Conservation (phyloP, 192 early-diverging fungal genomes). For the Umbelopsis vinacea region DNA sequence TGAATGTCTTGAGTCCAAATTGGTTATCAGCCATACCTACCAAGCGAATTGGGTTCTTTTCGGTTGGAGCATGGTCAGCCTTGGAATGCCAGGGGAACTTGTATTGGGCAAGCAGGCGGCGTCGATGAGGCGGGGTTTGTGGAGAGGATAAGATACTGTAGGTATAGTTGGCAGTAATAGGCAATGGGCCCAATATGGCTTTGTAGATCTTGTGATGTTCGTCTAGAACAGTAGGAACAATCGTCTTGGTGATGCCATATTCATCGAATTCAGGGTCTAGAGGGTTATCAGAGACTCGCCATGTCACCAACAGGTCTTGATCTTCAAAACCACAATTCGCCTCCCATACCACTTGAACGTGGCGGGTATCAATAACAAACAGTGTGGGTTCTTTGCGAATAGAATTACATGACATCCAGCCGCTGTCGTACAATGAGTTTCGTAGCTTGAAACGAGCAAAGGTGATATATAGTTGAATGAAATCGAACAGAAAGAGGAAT, state of each 20-base stretch:
- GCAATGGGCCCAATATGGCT: constrained; percentile 38
- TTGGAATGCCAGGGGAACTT: constrained; percentile 38
- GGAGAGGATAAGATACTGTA: constrained; percentile 32
- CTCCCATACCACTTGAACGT: constrained; percentile 60
- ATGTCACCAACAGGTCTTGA: constrained; percentile 47
- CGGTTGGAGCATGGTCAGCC: not conserved
- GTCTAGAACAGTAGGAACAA: constrained; percentile 37
- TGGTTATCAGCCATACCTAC: constrained; percentile 53
- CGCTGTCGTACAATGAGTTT: constrained; percentile 52
- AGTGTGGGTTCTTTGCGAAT: constrained; percentile 59
- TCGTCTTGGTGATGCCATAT: not conserved
- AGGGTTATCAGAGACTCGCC: constrained; percentile 32
- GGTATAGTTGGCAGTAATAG: constrained; percentile 19
- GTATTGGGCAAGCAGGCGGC: constrained; percentile 34
- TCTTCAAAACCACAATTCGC: constrained; percentile 53
- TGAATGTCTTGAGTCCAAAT: constrained; percentile 50
- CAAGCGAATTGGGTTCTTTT: constrained; percentile 43
- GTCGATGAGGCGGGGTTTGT: constrained; percentile 24
- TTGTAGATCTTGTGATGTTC: constrained; percentile 42
- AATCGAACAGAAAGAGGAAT: constrained; percentile 17
- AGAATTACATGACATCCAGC: constrained; percentile 48
- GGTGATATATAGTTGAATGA: constrained; percentile 25
- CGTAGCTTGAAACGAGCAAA: constrained; percentile 49
- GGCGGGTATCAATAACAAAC: constrained; percentile 51
- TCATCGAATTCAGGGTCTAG: constrained; percentile 7